phyloP scores from a whole-genome alignment of 768 basidiomycete species.

The Coprinopsis strossmayeri region DNA sequence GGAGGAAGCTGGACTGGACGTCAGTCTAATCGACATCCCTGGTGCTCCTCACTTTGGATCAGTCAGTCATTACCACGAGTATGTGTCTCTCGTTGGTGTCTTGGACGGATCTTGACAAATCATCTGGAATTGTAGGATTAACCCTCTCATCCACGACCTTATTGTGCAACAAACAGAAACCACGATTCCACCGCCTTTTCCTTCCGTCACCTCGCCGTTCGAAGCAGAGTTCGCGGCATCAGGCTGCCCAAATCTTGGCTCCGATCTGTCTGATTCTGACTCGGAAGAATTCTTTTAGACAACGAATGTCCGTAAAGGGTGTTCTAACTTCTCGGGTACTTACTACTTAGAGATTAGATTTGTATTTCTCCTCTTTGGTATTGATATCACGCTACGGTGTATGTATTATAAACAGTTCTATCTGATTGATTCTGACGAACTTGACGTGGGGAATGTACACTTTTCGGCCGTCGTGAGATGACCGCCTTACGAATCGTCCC shows the following conservation, averaged over 20 bases:
- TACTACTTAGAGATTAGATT: background rate
- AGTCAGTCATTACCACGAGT: constrained; percentile 27
- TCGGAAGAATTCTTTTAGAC: no score
- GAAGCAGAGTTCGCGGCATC: constrained; percentile 18
- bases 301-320: no score
- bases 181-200: constrained; percentile 18
- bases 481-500: no score
- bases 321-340: no score
- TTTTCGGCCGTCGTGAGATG: no score
- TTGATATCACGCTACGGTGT: no score
- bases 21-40: constrained; percentile 18
- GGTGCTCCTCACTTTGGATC: constrained; percentile 31
- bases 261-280: constrained; percentile 14
- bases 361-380: no score
- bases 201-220: constrained; percentile 23
- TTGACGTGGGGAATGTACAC: no score
- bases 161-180: constrained; percentile 18
- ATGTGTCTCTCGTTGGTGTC: constrained; percentile 4
- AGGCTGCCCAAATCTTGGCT: constrained; percentile 15
- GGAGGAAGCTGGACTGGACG: constrained; percentile 21
- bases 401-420: no score
- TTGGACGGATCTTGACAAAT: background rate
- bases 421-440: no score
- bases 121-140: constrained; percentile 17
- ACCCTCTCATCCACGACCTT: constrained; percentile 23